phyloP scores from a whole-genome alignment of 2,329 filamentous ascomycete species.

The Tolypocladium sp. region DNA sequence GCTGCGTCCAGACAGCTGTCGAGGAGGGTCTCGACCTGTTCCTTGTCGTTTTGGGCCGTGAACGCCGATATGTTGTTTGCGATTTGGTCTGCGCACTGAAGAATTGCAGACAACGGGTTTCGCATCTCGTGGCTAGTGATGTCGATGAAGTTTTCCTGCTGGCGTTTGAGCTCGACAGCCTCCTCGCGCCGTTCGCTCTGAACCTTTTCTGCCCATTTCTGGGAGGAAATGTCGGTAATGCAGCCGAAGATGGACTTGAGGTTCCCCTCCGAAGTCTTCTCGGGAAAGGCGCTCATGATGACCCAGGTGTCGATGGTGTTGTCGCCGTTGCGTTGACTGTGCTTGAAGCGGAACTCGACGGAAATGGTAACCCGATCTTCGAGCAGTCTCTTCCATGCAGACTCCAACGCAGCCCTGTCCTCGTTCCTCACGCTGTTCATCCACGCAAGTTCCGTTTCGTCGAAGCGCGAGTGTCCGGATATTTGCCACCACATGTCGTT shows the following conservation, averaged over 20 bases:
- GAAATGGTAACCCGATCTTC: slow-evolving; percentile 54
- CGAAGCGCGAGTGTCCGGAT: slow-evolving; percentile 53
- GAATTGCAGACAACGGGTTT: slow-evolving; percentile 64
- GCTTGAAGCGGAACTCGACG: slow-evolving; percentile 68
- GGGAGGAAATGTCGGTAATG: slow-evolving; percentile 77
- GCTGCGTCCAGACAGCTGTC: slow-evolving; percentile 60
- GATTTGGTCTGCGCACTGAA: slow-evolving; percentile 72
- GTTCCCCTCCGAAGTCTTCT: slow-evolving; percentile 52
- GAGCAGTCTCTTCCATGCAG: slow-evolving; percentile 54
- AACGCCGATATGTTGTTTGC: slow-evolving; percentile 37
- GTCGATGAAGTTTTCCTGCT: slow-evolving; percentile 64
- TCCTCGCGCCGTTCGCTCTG: slow-evolving; percentile 72
- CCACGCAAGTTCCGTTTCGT: slow-evolving; percentile 54
- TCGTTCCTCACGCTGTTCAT: slow-evolving; percentile 63
- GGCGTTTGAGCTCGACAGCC: slow-evolving; percentile 69
- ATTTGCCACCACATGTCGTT: slow-evolving; percentile 75
- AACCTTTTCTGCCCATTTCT: slow-evolving; percentile 76
- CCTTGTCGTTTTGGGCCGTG: slow-evolving; percentile 23
- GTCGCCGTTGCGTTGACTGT: slow-evolving; percentile 51
- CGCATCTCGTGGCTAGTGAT: slow-evolving; percentile 70
- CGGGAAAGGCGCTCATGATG: slow-evolving; percentile 66
- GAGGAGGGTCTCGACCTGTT: slow-evolving; percentile 38
- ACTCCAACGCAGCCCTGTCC: slow-evolving; percentile 49
- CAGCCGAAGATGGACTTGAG: slow-evolving; percentile 71
- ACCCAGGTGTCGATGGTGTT: slow-evolving; percentile 64